These are phyloP conservation scores for Penicillium sp. DNA, from an alignment of 2,329 filamentous ascomycete species.

Conservation along the genomic window DNA sequence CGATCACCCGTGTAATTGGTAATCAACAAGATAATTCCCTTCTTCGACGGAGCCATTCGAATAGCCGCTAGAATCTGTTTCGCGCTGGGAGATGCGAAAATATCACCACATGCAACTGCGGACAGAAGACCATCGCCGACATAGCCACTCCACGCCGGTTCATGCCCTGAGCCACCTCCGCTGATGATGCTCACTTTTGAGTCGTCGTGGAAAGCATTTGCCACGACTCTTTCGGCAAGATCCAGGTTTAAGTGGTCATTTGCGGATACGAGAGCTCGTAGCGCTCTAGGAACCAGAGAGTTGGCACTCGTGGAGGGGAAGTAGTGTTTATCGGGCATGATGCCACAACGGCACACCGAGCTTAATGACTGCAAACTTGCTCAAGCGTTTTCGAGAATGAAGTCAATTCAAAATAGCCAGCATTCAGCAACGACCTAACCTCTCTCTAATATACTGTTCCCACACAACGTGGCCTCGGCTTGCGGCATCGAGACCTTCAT, in stretches of 20 bases:
- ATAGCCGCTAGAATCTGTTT: constrained; percentile 14
- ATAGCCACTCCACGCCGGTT: constrained; percentile 14
- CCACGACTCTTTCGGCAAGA: constrained; percentile 7
- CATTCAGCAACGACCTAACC: too few species aligned
- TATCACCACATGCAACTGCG: constrained; percentile 14
- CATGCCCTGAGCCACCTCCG: constrained; percentile 17
- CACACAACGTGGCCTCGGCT: background rate
- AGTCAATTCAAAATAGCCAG: background rate
- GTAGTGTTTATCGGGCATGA: constrained; percentile 14
- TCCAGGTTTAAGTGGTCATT: constrained; percentile 10
- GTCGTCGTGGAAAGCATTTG: constrained; percentile 11
- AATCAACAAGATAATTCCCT: constrained; percentile 13
- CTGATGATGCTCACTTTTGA: constrained; percentile 18
- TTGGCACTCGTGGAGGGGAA: constrained; percentile 15
- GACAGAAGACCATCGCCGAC: constrained; percentile 16
- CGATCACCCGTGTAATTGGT: constrained; percentile 20
- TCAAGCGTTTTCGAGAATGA: background rate
- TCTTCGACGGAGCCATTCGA: constrained; percentile 7
- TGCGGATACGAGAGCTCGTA: constrained; percentile 11
- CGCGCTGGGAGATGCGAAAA: constrained; percentile 15
- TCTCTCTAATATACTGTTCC: background rate
- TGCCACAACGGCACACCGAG: background rate
- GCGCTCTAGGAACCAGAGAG: constrained; percentile 11
- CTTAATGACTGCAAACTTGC: background rate
- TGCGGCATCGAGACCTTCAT: background rate